Evolutionary conservation across 2,329 filamentous ascomycete species (phyloP).

Genomic region (Lecanosticta acicola): DNA sequence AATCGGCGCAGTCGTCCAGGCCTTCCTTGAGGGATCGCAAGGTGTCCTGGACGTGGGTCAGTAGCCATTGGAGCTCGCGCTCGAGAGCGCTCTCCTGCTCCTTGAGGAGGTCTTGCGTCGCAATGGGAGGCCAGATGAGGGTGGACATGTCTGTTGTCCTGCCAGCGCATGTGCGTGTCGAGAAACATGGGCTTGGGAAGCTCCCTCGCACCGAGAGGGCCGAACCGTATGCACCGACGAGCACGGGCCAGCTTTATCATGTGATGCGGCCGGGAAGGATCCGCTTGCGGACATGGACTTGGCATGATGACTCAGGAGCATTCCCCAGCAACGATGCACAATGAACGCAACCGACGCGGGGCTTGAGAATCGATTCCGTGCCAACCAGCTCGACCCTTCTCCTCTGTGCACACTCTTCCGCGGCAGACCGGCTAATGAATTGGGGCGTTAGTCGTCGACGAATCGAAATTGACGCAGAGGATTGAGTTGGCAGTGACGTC

Average conservation of each 20-base stretch:
- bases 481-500: neutral
- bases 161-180: too few relatives aligned
- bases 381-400: too few relatives aligned
- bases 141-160: constrained; percentile 56
- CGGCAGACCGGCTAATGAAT: too few relatives aligned
- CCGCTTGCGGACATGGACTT: too few relatives aligned
- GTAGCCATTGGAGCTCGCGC: constrained; percentile 59
- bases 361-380: too few relatives aligned
- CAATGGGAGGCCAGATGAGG: constrained; percentile 55
- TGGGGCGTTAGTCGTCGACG: too few relatives aligned
- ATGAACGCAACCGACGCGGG: too few relatives aligned
- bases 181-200: too few relatives aligned
- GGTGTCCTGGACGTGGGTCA: constrained; percentile 56
- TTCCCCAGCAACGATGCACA: neutral
- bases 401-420: too few relatives aligned
- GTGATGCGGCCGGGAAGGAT: too few relatives aligned
- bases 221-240: neutral
- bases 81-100: constrained; percentile 52
- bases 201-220: neutral
- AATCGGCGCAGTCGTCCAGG: constrained; percentile 79
- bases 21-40: constrained; percentile 60
- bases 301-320: too few relatives aligned
- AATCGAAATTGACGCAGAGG: neutral
- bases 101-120: constrained; percentile 44
- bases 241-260: neutral